A percentile compares a stretch with the other conserved stretches of the same genome.
Conservation (phyloP, 1,139 yeast species). For the Sporopachydermia cereana region DNA sequence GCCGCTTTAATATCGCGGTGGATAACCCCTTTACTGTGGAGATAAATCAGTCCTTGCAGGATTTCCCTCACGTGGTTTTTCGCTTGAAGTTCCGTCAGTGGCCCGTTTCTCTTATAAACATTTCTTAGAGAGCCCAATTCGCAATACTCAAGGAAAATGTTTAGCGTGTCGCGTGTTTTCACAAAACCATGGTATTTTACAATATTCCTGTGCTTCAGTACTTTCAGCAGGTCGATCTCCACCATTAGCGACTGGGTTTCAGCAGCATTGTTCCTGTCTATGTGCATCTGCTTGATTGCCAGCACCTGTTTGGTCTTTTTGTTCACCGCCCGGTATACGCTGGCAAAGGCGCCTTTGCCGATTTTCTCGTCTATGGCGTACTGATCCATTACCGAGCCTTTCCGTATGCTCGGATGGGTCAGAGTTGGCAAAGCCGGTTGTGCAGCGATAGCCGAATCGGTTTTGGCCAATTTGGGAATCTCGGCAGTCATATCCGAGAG, state of each 20-base stretch:
- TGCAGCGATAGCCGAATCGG: too few species aligned
- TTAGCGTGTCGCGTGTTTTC: conserved; percentile 51
- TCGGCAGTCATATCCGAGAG: background rate
- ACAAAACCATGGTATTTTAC: conserved; percentile 87
- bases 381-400: conserved; percentile 5
- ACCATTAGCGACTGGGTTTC: conserved; percentile 31
- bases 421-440: background rate
- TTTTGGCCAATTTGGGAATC: background rate
- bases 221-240: conserved; percentile 41
- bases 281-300: conserved; percentile 74
- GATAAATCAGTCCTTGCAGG: conserved; percentile 54
- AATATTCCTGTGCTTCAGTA: conserved; percentile 76
- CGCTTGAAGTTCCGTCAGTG: conserved; percentile 47
- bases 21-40: conserved; percentile 63
- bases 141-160: conserved; percentile 69
- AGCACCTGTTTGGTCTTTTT: conserved; percentile 53
- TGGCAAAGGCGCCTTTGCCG: conserved; percentile 76
- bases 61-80: conserved; percentile 57
- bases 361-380: conserved; percentile 40
- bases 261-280: conserved; percentile 29
- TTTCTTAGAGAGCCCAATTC: conserved; percentile 77
- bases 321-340: conserved; percentile 60
- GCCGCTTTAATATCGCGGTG: conserved; percentile 78
- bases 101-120: conserved; percentile 43
- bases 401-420: background rate